Conservation (phyloP, 2,329 filamentous ascomycete species). For the Calonectria hawksworthii region DNA sequence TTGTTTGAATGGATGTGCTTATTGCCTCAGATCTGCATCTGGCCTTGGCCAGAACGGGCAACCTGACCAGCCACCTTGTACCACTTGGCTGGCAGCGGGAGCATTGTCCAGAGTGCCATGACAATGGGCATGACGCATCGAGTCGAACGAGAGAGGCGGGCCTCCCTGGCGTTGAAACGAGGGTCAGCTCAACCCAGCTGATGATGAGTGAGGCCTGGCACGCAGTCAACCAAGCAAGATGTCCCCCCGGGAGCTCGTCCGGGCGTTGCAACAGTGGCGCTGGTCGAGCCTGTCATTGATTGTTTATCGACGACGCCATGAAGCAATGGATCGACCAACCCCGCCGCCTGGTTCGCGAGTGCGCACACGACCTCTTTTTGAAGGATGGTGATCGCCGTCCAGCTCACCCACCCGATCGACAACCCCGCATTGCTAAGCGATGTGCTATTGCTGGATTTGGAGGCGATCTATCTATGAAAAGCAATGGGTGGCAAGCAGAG, state of each 20-base stretch:
- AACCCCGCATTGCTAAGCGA: conserved; percentile 40
- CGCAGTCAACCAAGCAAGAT: background rate
- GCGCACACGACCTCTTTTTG: conserved; percentile 1
- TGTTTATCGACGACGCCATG: background rate
- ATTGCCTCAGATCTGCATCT: background rate
- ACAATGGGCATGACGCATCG: background rate
- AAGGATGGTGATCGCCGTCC: conserved; percentile 13
- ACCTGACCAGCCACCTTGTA: background rate
- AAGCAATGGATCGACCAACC: background rate
- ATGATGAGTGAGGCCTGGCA: background rate
- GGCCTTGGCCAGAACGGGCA: background rate
- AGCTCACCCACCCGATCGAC: conserved; percentile 42
- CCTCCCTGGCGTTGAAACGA: background rate
- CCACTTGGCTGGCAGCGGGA: background rate
- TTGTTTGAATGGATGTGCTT: background rate
- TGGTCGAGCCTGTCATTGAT: background rate
- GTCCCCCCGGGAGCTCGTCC: background rate
- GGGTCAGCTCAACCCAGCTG: background rate
- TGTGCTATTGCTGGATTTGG: conserved; percentile 7
- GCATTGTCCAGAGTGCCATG: background rate
- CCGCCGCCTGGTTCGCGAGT: background rate
- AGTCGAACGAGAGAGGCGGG: background rate
- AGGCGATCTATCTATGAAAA: background rate
- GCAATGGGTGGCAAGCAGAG: background rate
- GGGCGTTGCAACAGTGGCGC: background rate